Evolutionary conservation across 2,329 filamentous ascomycete genomes (phyloP).

Genomic region (Fusarium gaditjirri): DNA sequence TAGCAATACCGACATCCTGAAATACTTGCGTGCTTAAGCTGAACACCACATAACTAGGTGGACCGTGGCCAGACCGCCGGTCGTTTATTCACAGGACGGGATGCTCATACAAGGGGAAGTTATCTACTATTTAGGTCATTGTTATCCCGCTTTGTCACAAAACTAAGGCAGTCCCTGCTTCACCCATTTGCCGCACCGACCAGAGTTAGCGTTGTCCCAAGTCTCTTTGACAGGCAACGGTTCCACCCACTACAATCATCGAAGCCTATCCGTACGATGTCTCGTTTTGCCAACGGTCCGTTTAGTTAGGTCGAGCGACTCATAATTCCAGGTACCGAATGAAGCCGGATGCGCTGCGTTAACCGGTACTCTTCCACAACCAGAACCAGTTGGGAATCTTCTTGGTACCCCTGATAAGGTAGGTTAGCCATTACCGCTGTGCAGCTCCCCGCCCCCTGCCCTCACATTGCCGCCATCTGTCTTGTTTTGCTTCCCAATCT

Average conservation of each 20-base stretch:
- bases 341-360: neutral
- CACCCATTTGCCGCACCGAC: conserved; percentile 34
- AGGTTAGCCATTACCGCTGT: conserved; percentile 21
- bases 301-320: conserved; percentile 15
- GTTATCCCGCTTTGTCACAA: neutral
- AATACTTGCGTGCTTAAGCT: neutral
- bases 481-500: conserved; percentile 30
- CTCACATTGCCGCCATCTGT: conserved; percentile 36
- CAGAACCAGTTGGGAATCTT: neutral
- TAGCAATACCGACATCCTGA: neutral
- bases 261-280: conserved; percentile 24
- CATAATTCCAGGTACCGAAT: neutral
- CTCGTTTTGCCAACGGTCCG: conserved; percentile 35
- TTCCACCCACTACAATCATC: conserved; percentile 35
- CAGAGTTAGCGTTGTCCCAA: conserved; percentile 39
- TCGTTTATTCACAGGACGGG: neutral
- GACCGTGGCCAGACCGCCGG: neutral
- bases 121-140: neutral
- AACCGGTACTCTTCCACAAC: neutral
- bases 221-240: conserved; percentile 42
- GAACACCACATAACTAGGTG: neutral
- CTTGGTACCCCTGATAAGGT: neutral
- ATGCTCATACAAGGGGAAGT: neutral
- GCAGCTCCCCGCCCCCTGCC: conserved; percentile 31
- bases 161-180: conserved; percentile 25